These are phyloP conservation scores for Xanthoceras sorbifolium DNA, from an alignment of 345 rosid species.

Conservation along the genomic window DNA sequence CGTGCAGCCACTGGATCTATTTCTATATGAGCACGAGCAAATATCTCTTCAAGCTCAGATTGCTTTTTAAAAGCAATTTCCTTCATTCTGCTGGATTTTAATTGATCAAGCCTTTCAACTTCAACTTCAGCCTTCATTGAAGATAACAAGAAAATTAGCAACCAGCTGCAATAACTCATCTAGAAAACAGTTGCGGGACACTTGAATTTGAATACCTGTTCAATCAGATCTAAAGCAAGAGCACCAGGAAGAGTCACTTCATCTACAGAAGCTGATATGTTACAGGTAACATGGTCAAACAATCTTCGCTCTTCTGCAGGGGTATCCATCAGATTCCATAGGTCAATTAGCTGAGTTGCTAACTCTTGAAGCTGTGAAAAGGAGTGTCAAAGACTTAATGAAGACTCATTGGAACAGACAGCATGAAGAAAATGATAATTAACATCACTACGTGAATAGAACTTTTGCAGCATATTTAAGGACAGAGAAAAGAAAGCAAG, in stretches of 20 bases:
- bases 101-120: conserved; percentile 93
- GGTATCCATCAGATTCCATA: conserved; percentile 99
- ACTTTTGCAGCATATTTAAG: neutral
- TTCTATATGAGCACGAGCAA: conserved; percentile 72
- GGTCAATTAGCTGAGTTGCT: conserved; percentile 78
- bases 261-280: conserved; percentile 82
- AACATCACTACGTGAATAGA: neutral
- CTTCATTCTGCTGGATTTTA: conserved; percentile 94
- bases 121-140: conserved; percentile 80
- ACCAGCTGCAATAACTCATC: conserved; percentile 17
- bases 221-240: conserved; percentile 86
- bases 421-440: neutral
- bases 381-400: conserved; percentile 18
- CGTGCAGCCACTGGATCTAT: conserved; percentile 81
- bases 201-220: conserved; percentile 57
- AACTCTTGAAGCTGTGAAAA: conserved; percentile 88
- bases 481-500: neutral
- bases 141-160: conserved; percentile 23
- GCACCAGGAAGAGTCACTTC: conserved; percentile 80
- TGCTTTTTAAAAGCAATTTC: conserved; percentile 96
- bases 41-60: conserved; percentile 94
- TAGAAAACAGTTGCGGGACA: neutral
- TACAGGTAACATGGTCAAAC: conserved; percentile 86
- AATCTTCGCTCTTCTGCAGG: conserved; percentile 79
- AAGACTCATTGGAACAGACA: neutral